Conservation (phyloP, 202 grass and related monocot genomes). For the Carex arenaria region DNA sequence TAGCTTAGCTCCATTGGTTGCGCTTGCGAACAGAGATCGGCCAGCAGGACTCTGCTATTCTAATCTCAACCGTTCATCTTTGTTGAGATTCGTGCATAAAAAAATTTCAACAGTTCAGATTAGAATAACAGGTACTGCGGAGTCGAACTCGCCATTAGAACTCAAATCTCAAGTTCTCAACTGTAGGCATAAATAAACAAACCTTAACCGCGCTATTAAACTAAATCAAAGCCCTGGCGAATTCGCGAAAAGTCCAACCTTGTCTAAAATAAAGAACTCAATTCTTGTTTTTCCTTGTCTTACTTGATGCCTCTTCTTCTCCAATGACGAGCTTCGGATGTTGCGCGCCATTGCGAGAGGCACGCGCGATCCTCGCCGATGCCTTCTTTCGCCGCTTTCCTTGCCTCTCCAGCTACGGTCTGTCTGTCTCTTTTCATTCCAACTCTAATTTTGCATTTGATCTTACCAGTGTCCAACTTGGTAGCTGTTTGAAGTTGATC, state of each 20-base stretch:
- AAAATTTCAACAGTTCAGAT: too few species aligned
- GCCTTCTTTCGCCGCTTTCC: constrained; percentile 22
- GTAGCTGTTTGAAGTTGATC: neutral
- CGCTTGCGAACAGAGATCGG: too few species aligned
- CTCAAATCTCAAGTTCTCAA: neutral
- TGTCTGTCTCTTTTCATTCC: neutral
- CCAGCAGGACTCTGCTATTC: too few species aligned
- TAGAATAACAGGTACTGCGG: too few species aligned
- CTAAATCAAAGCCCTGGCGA: neutral
- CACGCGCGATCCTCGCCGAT: neutral
- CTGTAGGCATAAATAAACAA: neutral
- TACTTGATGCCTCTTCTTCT: constrained; percentile 2
- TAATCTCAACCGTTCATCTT: too few species aligned
- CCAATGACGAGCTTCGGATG: constrained; percentile 20
- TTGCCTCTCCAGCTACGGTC: constrained; percentile 25
- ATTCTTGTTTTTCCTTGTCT: neutral
- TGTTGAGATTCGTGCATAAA: too few species aligned
- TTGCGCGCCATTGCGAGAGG: neutral
- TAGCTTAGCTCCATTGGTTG: too few species aligned
- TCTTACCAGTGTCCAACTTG: neutral
- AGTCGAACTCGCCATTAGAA: neutral
- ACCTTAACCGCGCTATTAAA: neutral
- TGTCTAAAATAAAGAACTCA: neutral
- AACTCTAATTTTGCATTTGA: neutral
- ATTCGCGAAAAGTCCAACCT: neutral